Evolutionary conservation across 371 early-diverging fungal genomes (phyloP), one percentile per base, ranked within the genome.

Genomic region (Nosema bombycis): DNA sequence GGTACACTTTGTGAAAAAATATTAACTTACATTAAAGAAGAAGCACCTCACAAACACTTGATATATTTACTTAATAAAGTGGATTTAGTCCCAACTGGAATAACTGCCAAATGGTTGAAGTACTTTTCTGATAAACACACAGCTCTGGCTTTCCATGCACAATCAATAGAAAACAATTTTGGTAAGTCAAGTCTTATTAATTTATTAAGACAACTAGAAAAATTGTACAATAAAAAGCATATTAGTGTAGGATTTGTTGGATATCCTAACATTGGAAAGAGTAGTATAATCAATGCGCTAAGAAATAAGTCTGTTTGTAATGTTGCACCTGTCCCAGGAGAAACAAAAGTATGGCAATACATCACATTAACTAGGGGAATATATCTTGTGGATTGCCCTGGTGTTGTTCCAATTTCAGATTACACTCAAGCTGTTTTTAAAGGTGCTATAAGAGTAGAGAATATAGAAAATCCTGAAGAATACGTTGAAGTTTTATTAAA

Each of bases 271-370:
- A 80, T 72, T 55, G 86, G 82, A 28, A 87, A 88, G 85, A 91
- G 92, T 73, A 93, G 94, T 80, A 95, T 98, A 84, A 98, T 98
- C 86, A 98, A 98, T 88, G 93, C 96, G 12, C 88, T 98, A 60
- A 90, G 92, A 81, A 89, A 89, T 69, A 96, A 96, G 87, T 91
- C 92, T 86, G 97, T 96, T 29, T 97, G 97, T 89, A 92, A 88
- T 60, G 96, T 96, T 21, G 99, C 99, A 14, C 99, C 99, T 0
- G 89, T 97, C 73, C 96, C 99, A 34, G 99, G 99, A 65, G 96
- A 98, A 85, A 98, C 99, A 72, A 98, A 96, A 88, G 93, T 94
- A 75, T 98, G 97, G 97, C 99, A 97, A 86, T 97, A 97, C 85
- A 94, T 98, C 69, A 93, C 96, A 15, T 89, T 98, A 78, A 96